Conservation (phyloP, 495 filamentous ascomycete species). For the Penicillium ucsense region DNA sequence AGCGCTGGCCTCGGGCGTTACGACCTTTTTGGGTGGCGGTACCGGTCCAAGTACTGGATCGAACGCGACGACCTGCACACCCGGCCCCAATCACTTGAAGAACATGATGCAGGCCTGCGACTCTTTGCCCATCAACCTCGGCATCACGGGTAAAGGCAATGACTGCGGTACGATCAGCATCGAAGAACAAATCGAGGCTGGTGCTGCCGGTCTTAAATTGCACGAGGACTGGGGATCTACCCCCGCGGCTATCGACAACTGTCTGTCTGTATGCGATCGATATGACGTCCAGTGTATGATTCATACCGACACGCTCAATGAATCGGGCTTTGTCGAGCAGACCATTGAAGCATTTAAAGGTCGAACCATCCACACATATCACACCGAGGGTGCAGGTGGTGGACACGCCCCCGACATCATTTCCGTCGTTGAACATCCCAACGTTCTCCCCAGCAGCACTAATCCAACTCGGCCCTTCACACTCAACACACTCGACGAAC, state of each 20-base stretch:
- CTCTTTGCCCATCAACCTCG: conserved; percentile 77
- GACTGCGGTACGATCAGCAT: conserved; percentile 66
- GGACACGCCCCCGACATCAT: conserved; percentile 98
- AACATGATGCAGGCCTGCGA: conserved; percentile 94
- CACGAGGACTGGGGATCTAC: conserved; percentile 98
- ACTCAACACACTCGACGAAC: conserved; percentile 88
- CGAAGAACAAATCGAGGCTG: conserved; percentile 71
- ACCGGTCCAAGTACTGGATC: conserved; percentile 95
- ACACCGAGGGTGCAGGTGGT: conserved; percentile 94
- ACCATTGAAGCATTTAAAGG: conserved; percentile 80
- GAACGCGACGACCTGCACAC: conserved; percentile 92
- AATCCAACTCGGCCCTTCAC: conserved; percentile 95
- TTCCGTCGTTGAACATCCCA: conserved; percentile 79
- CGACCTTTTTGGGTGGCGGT: conserved; percentile 85
- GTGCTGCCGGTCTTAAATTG: conserved; percentile 84
- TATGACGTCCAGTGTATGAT: conserved; percentile 92
- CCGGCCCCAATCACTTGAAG: conserved; percentile 70
- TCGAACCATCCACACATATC: conserved; percentile 94
- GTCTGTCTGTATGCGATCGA: conserved; percentile 79
- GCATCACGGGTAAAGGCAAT: conserved; percentile 95
- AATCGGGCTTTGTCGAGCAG: conserved; percentile 93
- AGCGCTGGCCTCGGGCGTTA: conserved; percentile 78
- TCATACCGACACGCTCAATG: conserved; percentile 96
- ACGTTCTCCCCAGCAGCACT: conserved; percentile 85
- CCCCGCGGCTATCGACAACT: conserved; percentile 86